These are phyloP conservation scores for Phytophthora idaei DNA, from an alignment of 352 stramenopile genomes.

Conservation along the genomic window DNA sequence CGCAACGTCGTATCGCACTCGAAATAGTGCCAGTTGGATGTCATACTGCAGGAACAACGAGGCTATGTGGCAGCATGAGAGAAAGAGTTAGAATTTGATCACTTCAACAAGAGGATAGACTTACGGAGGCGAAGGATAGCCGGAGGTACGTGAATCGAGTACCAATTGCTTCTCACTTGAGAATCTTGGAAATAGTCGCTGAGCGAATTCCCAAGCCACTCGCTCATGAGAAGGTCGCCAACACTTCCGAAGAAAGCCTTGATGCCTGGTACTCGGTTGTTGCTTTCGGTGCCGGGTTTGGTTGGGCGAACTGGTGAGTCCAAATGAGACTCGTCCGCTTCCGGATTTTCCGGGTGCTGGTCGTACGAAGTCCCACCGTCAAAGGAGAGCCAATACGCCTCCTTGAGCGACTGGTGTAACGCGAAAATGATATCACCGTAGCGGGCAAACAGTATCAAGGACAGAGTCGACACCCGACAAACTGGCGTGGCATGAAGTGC, in stretches of 20 bases:
- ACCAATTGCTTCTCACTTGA: constrained; percentile 8
- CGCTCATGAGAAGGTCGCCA: constrained; percentile 30
- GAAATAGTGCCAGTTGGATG: constrained; percentile 12
- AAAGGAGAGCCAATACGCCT: constrained; percentile 12
- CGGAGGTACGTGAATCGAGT: constrained; percentile 23
- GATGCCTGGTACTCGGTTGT: constrained; percentile 8
- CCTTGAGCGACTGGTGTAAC: constrained; percentile 28
- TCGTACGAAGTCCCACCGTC: constrained; percentile 3
- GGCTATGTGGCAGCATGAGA: constrained; percentile 1
- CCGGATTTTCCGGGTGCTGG: neutral
- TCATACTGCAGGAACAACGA: constrained; percentile 26
- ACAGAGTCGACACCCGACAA: constrained; percentile 20
- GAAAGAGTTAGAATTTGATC: constrained; percentile 1
- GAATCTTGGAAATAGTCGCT: constrained; percentile 15
- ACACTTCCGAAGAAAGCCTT: constrained; percentile 21
- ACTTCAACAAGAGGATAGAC: neutral
- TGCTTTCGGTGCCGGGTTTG: neutral
- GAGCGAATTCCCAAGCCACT: constrained; percentile 29
- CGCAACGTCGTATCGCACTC: constrained; percentile 12
- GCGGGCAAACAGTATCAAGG: constrained; percentile 42
- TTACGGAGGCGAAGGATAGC: constrained; percentile 14
- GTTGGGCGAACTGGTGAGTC: constrained; percentile 1
- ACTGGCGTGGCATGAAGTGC: constrained; percentile 31
- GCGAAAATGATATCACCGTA: constrained; percentile 36
- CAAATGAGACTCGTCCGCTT: constrained; percentile 8